phyloP scores from a whole-genome alignment of 2,329 filamentous ascomycete genomes.

The Fusarium verrucosum region DNA sequence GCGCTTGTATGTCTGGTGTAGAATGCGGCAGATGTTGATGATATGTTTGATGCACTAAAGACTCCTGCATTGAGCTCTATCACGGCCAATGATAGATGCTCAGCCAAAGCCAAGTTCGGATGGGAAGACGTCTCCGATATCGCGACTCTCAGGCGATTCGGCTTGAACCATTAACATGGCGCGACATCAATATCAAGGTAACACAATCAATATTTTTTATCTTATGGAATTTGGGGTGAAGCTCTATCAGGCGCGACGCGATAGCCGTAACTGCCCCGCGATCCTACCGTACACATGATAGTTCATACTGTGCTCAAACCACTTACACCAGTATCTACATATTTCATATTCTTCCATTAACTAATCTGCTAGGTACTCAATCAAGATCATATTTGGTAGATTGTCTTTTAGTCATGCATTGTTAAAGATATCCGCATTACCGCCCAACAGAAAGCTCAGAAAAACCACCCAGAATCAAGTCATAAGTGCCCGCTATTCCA shows the following conservation, averaged over 20 bases:
- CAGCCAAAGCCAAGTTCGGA: conserved; percentile 10
- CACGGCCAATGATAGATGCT: neutral
- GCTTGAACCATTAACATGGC: conserved; percentile 6
- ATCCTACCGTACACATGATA: conserved; percentile 20
- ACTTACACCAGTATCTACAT: neutral
- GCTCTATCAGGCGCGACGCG: conserved; percentile 34
- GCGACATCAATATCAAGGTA: neutral
- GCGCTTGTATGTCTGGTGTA: neutral
- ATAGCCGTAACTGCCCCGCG: conserved; percentile 36
- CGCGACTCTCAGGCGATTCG: neutral
- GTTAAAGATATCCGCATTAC: neutral
- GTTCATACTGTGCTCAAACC: conserved; percentile 6
- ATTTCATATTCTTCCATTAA: neutral
- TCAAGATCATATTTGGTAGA: neutral
- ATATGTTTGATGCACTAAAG: neutral
- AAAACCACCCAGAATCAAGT: conserved; percentile 13
- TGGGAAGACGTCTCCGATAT: neutral
- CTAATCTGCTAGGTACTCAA: too few relatives aligned
- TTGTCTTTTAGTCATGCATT: neutral
- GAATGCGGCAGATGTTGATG: neutral
- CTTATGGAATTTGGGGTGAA: conserved; percentile 3
- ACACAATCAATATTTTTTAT: neutral
- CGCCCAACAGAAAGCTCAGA: neutral
- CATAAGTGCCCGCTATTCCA: conserved; percentile 5
- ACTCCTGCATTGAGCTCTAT: neutral